These are phyloP conservation scores for Leishmania tarentolae DNA, from an alignment of 208 protist species.

Conservation along the genomic window DNA sequence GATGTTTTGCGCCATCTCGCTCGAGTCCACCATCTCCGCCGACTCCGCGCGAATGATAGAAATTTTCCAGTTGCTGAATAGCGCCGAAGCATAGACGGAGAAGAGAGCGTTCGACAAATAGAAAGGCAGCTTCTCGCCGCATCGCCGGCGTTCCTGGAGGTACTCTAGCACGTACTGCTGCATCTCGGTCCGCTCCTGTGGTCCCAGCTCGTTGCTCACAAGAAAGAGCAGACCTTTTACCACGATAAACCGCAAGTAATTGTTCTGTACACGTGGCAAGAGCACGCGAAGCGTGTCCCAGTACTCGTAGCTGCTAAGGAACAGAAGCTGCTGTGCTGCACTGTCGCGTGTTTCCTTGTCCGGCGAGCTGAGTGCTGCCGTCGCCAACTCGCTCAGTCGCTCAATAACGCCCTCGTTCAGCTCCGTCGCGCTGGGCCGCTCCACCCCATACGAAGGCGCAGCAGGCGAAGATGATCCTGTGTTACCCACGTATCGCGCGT, in stretches of 20 bases:
- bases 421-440: slow-evolving; percentile 5
- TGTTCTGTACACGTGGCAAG: slow-evolving; percentile 50
- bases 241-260: slow-evolving; percentile 84
- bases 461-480: background rate
- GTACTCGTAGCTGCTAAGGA: slow-evolving; percentile 82
- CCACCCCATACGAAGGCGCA: background rate
- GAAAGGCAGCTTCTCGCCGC: slow-evolving; percentile 50
- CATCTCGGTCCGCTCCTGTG: slow-evolving; percentile 74
- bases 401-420: slow-evolving; percentile 30
- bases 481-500: background rate
- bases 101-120: slow-evolving; percentile 75
- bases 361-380: slow-evolving; percentile 56
- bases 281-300: slow-evolving; percentile 71
- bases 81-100: slow-evolving; percentile 67
- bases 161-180: slow-evolving; percentile 70
- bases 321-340: slow-evolving; percentile 65
- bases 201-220: slow-evolving; percentile 86
- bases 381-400: slow-evolving; percentile 38
- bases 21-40: slow-evolving; percentile 31
- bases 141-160: slow-evolving; percentile 34
- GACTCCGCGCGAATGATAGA: slow-evolving; percentile 38
- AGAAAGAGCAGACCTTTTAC: slow-evolving; percentile 84
- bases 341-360: slow-evolving; percentile 57
- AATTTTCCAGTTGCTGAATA: slow-evolving; percentile 84
- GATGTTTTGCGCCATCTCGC: slow-evolving; percentile 32